Base-by-base conservation (phyloP, 2,329 filamentous ascomycete genomes). In the Hypoxylon sp. region DNA sequence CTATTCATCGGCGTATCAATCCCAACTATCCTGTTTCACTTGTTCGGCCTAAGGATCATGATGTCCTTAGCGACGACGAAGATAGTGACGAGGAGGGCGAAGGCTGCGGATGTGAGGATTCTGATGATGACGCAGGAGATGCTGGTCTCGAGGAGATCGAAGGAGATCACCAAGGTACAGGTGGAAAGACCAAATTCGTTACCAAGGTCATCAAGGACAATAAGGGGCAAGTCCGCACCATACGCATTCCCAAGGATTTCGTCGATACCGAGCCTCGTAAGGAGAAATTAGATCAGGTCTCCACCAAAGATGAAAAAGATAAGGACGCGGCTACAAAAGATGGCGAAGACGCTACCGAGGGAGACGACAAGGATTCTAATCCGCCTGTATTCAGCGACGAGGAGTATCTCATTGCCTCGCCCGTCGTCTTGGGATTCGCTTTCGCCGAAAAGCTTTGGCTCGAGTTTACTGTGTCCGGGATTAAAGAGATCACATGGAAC, bases 381-480 rank as follows among this genome's bases (percentile, higher is more conserved):
- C 65, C 75, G 3, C 84, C 83, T 1, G 81, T 85, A 19, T 94
- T 95, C 74, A 91, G 85, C 0, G 91, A 95, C 50, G 92, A 96
- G 65, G 91, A 97, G 69, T 89, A 95, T 22, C 81, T 97, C 5
- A 89, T 96, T 50, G 89, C 93, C 1, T 94, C 91, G 1, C 91
- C 93, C 0, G 89, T 96, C 0, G 91, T 97, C 0, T 84, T 96
- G 1, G 94, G 93, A 0, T 97, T 97, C 71, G 87, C 92, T 0
- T 96, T 97, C 75, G 88, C 87, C 0, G 92, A 97, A 77, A 97
- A 97, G 78, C 82, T 92, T 8, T 97, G 93, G 94, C 85, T 97
- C 0, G 92, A 97, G 75, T 93, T 97, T 71, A 89, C 88, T 0
- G 89, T 97, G 19, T 91, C 90, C 0, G 89, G 89, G 0, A 85